These are phyloP conservation scores for Cyberlindnera bimundalis DNA, from an alignment of 805 yeast species.

Conservation along the genomic window DNA sequence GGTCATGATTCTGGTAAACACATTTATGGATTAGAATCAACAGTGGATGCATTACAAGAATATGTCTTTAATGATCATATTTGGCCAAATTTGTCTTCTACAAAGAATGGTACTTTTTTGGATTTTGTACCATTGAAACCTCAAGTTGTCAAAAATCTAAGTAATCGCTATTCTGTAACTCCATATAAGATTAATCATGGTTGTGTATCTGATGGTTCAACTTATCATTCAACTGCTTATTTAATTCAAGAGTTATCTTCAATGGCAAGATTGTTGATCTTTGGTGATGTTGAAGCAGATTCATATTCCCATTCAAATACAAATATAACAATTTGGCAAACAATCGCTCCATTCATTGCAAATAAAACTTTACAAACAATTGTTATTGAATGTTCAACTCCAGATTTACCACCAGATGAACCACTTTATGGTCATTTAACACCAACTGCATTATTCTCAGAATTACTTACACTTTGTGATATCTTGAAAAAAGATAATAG, in stretches of 20 bases:
- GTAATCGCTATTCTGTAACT: conserved; percentile 24
- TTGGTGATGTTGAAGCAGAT: conserved; percentile 87
- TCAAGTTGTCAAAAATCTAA: conserved; percentile 1
- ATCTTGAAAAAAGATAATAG: background rate
- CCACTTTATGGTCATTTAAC: conserved; percentile 78
- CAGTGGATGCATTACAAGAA: conserved; percentile 47
- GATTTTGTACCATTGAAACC: conserved; percentile 18
- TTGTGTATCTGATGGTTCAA: conserved; percentile 26
- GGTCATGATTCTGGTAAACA: conserved; percentile 33
- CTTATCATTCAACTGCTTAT: conserved; percentile 52
- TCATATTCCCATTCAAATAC: conserved; percentile 36
- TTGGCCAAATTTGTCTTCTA: conserved; percentile 67
- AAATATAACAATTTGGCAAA: conserved; percentile 51
- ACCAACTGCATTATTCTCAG: conserved; percentile 59
- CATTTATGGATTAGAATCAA: conserved; percentile 51
- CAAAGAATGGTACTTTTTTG: conserved; percentile 27
- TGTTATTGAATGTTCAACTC: conserved; percentile 75
- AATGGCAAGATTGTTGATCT: conserved; percentile 46
- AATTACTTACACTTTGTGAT: conserved; percentile 34
- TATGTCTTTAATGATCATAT: conserved; percentile 68
- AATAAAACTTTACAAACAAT: conserved; percentile 46
- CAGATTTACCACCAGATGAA: conserved; percentile 40
- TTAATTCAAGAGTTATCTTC: conserved; percentile 40
- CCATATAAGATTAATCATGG: conserved; percentile 43
- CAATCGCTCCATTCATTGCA: conserved; percentile 45